Conservation (phyloP, 2,329 filamentous ascomycete species). For the Monosporascus sp. region DNA sequence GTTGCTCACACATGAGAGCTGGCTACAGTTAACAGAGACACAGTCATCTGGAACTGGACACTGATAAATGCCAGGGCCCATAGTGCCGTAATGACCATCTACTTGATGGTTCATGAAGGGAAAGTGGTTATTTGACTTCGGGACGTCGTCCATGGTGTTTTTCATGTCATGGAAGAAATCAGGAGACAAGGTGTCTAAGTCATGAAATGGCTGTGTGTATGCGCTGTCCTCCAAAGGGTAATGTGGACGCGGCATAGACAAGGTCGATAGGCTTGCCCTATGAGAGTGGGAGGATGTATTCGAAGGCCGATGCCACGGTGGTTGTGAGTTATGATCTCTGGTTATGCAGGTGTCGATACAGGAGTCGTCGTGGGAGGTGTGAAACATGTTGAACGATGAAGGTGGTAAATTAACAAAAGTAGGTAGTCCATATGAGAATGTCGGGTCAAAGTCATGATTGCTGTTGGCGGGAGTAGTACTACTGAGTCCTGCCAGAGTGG, state of each 20-base stretch:
- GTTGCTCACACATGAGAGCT: conserved; percentile 17
- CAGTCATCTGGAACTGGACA: conserved; percentile 13
- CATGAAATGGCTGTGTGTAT: conserved; percentile 3
- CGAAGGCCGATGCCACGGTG: conserved; percentile 6
- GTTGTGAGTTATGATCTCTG: conserved; percentile 3
- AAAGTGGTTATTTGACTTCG: conserved; percentile 2
- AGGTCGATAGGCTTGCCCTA: conserved; percentile 5
- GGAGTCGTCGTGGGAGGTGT: conserved; percentile 15
- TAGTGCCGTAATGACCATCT: conserved; percentile 11
- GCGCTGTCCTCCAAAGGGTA: conserved; percentile 2
- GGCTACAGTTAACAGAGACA: conserved; percentile 17
- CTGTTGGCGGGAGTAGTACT: conserved; percentile 2
- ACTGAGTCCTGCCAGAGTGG: conserved; percentile 7
- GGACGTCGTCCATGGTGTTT: conserved; percentile 6
- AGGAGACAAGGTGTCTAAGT: conserved; percentile 3
- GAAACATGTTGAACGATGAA: conserved; percentile 9
- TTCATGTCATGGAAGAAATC: conserved; percentile 7
- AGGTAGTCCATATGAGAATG: conserved; percentile 8
- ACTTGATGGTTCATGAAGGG: conserved; percentile 8
- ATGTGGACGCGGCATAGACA: conserved; percentile 7
- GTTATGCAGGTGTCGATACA: conserved; percentile 14
- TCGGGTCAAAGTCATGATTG: conserved; percentile 8
- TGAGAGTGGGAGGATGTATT: conserved; percentile 4
- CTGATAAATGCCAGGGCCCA: conserved; percentile 11
- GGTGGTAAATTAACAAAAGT: conserved; percentile 8